Evolutionary conservation across 345 rosid genomes (phyloP).

Genomic region (Eucalyptus tenuipes): DNA sequence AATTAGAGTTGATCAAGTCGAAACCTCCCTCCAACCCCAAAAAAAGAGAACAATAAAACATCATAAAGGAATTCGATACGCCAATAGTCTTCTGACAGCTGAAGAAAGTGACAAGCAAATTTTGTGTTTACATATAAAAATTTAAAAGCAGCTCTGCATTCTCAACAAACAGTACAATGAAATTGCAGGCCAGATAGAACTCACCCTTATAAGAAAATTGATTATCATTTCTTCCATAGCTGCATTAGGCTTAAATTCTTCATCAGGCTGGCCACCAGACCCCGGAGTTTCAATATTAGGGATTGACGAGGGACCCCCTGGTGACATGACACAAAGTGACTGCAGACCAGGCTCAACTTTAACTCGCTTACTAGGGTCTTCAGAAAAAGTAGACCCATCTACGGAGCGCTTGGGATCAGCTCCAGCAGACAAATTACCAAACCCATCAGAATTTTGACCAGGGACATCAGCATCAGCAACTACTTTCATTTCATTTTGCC

Average conservation of each 20-base stretch:
- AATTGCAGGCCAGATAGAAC: slow-evolving; percentile 12
- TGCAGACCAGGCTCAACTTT: slow-evolving; percentile 98
- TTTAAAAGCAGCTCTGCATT: not conserved
- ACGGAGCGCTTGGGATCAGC: slow-evolving; percentile 65
- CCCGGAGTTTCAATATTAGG: slow-evolving; percentile 95
- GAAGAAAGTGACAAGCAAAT: not conserved
- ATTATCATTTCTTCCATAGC: slow-evolving; percentile 99
- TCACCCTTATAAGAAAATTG: slow-evolving; percentile 93
- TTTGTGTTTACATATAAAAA: not conserved
- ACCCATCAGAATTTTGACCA: slow-evolving; percentile 43
- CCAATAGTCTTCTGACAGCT: not conserved
- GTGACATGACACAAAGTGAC: slow-evolving; percentile 86
- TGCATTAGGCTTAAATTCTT: slow-evolving; percentile 98
- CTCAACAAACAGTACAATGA: not conserved
- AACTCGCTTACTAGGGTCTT: slow-evolving; percentile 76
- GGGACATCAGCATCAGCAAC: slow-evolving; percentile 56
- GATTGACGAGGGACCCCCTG: slow-evolving; percentile 83
- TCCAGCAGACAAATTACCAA: slow-evolving; percentile 30
- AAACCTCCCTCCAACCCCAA: not conserved
- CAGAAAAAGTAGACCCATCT: slow-evolving; percentile 72
- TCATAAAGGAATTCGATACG: not conserved
- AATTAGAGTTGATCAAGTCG: not conserved
- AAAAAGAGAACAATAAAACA: not conserved
- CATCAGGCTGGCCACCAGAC: slow-evolving; percentile 91
- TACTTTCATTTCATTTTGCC: slow-evolving; percentile 85